These are phyloP conservation scores for Pinus taeda DNA, from an alignment of 75 land plant genomes.

Conservation along the genomic window DNA sequence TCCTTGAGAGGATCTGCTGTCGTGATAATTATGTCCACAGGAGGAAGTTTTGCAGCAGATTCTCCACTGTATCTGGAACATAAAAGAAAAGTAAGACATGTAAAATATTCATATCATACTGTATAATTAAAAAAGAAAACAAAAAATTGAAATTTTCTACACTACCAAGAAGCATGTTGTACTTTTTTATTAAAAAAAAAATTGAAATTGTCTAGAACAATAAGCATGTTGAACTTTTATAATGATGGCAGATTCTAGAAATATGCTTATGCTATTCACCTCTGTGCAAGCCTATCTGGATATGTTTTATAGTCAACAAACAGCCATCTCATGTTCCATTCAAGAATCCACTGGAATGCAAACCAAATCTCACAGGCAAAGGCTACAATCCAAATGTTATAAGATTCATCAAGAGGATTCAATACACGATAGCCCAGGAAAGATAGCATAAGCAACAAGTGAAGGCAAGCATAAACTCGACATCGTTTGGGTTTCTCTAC, in stretches of 20 bases:
- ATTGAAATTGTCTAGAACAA: too few species aligned
- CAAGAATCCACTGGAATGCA: neutral
- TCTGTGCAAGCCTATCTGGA: neutral
- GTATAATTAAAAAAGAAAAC: too few species aligned
- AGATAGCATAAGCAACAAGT: neutral
- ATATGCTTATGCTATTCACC: neutral
- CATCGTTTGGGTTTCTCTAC: neutral
- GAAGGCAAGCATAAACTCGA: neutral
- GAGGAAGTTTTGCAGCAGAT: neutral
- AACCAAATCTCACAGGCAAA: conserved; percentile 4
- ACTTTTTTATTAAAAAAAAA: too few species aligned
- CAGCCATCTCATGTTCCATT: neutral
- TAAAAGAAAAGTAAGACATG: neutral
- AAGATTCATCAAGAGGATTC: neutral
- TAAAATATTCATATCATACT: too few species aligned
- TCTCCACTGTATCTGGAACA: neutral
- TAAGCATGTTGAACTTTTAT: too few species aligned
- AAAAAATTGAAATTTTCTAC: too few species aligned
- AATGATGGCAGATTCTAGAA: too few species aligned
- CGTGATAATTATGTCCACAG: conserved; percentile 2
- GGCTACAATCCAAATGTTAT: neutral
- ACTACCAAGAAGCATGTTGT: too few species aligned
- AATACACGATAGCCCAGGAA: neutral
- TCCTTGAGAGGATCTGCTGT: conserved; percentile 7
- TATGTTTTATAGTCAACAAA: neutral